Evolutionary conservation across 1,284 basidiomycete genomes (phyloP).

Genomic region (Trichosporon ovoides): DNA sequence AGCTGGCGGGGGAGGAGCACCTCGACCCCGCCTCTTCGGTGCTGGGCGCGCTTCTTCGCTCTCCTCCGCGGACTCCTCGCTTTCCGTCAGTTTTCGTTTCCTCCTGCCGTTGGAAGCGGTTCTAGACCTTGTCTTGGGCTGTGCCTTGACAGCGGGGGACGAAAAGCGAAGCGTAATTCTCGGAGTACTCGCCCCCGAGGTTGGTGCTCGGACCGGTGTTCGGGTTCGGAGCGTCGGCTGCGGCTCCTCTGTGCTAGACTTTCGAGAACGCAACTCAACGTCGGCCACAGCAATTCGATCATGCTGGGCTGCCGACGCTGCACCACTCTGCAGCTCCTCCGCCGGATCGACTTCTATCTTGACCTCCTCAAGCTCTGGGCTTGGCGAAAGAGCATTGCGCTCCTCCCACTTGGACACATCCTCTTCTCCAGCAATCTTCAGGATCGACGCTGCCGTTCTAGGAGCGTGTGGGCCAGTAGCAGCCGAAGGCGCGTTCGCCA

Average conservation of each 20-base stretch:
- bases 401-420: constrained; percentile 19
- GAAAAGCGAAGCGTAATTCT: constrained; percentile 7
- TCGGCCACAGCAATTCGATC: background rate
- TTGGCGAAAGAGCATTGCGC: background rate
- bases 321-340: background rate
- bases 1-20: background rate
- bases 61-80: constrained; percentile 4
- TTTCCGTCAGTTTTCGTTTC: background rate
- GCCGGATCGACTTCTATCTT: background rate
- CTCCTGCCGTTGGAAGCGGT: background rate
- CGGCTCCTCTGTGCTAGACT: background rate
- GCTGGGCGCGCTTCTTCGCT: constrained; percentile 7
- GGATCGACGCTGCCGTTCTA: constrained; percentile 26
- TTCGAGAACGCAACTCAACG: background rate
- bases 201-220: background rate
- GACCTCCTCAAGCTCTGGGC: background rate
- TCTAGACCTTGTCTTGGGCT: background rate
- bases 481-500: constrained; percentile 21
- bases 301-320: background rate
- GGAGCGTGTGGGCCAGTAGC: background rate
- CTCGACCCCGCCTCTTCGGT: background rate
- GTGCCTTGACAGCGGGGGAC: background rate
- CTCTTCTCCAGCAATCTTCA: constrained; percentile 28
- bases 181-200: background rate
- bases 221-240: background rate